These are phyloP conservation scores for Ophiosphaerella korrae DNA, from an alignment of 2,329 filamentous ascomycete genomes.

Conservation along the genomic window DNA sequence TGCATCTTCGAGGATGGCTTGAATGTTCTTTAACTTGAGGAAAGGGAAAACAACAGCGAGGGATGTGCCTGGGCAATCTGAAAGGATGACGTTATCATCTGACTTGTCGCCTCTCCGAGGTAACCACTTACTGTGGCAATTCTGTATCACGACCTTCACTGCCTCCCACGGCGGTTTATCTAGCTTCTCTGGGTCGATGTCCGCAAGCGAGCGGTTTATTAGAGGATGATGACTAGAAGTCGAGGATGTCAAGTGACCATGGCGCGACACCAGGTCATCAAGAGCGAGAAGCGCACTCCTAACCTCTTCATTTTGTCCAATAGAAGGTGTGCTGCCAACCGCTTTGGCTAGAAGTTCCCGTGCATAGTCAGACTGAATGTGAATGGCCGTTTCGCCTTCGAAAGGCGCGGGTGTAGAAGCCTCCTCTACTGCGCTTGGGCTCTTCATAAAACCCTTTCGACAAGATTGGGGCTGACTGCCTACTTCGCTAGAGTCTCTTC, in stretches of 20 bases:
- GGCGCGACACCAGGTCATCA: constrained; percentile 38
- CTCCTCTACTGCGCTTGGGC: constrained; percentile 27
- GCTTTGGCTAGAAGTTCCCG: constrained; percentile 50
- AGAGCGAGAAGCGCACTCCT: constrained; percentile 40
- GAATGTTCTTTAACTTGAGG: constrained; percentile 33
- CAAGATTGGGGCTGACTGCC: constrained; percentile 34
- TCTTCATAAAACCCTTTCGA: constrained; percentile 16
- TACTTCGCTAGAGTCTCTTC: constrained; percentile 22
- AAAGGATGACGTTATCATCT: constrained; percentile 4
- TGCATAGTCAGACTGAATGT: constrained; percentile 56
- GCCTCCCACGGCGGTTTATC: constrained; percentile 39
- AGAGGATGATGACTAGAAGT: constrained; percentile 14
- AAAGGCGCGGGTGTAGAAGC: constrained; percentile 43
- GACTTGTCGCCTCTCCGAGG: neutral
- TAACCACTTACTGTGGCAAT: constrained; percentile 33
- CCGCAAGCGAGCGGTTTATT: constrained; percentile 30
- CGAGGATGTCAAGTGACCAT: constrained; percentile 24
- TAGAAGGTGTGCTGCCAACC: constrained; percentile 42
- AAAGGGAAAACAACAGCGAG: constrained; percentile 41
- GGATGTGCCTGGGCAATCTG: constrained; percentile 39
- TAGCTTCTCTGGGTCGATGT: constrained; percentile 32
- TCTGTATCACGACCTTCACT: constrained; percentile 31
- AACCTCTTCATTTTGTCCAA: constrained; percentile 42
- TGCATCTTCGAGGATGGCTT: constrained; percentile 30
- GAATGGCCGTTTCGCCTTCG: constrained; percentile 57